Conservation (phyloP, 768 basidiomycete species). For the Tulasnella sp. region DNA sequence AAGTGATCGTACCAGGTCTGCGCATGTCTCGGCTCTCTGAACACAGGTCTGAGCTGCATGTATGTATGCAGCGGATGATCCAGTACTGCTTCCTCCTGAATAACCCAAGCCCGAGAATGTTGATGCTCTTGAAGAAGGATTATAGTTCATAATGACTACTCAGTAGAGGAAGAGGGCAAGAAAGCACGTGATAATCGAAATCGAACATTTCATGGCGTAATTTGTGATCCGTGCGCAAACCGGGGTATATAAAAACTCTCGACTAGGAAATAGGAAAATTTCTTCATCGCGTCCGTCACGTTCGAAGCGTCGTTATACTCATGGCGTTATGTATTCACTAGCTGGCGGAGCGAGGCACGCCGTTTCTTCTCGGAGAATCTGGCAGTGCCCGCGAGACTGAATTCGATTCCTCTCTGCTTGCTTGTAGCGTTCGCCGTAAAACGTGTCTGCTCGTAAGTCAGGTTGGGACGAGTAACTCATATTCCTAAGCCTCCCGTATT, state of each 20-base stretch:
- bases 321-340: conserved; percentile 15
- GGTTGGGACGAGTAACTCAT: conserved; percentile 8
- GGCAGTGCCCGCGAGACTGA: conserved; percentile 14
- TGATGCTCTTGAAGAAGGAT: background rate
- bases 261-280: background rate
- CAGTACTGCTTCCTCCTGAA: conserved; percentile 4
- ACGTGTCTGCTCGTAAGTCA: background rate
- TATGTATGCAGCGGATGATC: conserved; percentile 1
- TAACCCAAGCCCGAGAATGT: background rate
- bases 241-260: conserved; percentile 10
- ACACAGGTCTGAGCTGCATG: conserved; percentile 1
- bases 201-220: background rate
- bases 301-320: conserved; percentile 8
- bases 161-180: background rate
- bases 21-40: conserved; percentile 2
- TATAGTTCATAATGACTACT: conserved; percentile 3
- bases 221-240: conserved; percentile 6
- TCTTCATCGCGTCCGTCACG: conserved; percentile 11
- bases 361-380: background rate
- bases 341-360: conserved; percentile 13
- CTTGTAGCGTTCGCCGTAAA: background rate
- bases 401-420: conserved; percentile 2
- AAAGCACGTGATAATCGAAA: background rate
- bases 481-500: conserved; percentile 13
- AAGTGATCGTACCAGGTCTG: conserved; percentile 1